Percentiles rank a stretch among this genome's conserved stretches.
phyloP scores from a whole-genome alignment of 208 protist genomes.

The Trypanosoma vivax region DNA sequence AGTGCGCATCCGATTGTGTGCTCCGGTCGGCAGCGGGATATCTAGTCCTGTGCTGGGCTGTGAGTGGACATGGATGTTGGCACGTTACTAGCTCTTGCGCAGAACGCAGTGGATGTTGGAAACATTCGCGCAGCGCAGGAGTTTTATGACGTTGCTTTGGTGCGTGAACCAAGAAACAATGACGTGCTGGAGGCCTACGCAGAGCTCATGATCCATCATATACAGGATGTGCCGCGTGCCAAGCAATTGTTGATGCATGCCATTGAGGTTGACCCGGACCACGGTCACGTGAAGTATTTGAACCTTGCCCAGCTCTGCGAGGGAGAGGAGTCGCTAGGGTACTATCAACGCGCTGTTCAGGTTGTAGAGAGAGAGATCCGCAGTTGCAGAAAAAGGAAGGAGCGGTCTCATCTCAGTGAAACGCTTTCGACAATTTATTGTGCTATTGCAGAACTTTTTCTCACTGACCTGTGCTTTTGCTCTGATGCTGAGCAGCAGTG shows the following conservation, averaged over 20 bases:
- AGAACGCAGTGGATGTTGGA: slow-evolving; percentile 78
- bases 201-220: slow-evolving; percentile 87
- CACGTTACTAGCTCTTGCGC: slow-evolving; percentile 69
- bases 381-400: slow-evolving; percentile 47
- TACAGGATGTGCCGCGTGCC: slow-evolving; percentile 54
- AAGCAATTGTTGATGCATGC: slow-evolving; percentile 82
- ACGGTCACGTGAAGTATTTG: slow-evolving; percentile 87
- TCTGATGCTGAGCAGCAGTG: slow-evolving; percentile 80
- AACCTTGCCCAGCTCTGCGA: slow-evolving; percentile 85
- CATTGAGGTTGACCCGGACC: slow-evolving; percentile 74
- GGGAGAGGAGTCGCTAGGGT: slow-evolving; percentile 65
- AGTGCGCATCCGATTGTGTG: too few relatives aligned
- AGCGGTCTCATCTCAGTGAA: slow-evolving; percentile 48
- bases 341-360: slow-evolving; percentile 73
- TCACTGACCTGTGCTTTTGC: slow-evolving; percentile 85
- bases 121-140: slow-evolving; percentile 79
- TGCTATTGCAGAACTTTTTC: slow-evolving; percentile 85
- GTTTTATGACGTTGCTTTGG: slow-evolving; percentile 80
- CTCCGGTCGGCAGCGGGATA: too few relatives aligned
- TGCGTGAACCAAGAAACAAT: slow-evolving; percentile 69
- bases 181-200: slow-evolving; percentile 90
- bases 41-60: background rate
- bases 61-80: slow-evolving; percentile 47
- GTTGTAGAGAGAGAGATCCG: slow-evolving; percentile 52
- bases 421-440: slow-evolving; percentile 80